Evolutionary conservation across 257 asterid species (phyloP), one percentile per base, ranked within the genome.

Genomic region (Solanum peruvianum): DNA sequence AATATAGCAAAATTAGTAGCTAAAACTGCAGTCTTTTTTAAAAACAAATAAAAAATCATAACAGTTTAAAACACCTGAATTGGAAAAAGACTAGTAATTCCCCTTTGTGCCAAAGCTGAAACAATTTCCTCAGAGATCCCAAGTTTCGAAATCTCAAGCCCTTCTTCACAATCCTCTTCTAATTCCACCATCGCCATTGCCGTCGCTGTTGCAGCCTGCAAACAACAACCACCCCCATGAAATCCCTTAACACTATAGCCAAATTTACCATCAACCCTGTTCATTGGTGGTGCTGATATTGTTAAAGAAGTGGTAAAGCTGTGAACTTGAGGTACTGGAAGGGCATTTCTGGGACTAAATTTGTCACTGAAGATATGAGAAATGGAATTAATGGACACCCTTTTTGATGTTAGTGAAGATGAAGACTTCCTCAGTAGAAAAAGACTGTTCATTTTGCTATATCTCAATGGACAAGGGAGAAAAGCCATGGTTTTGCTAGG

Each of bases 71-170:
- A 16, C 87, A 97, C 99, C 99, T 97, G 99, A 90, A 97, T 95
- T 18, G 98, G 99, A 83, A 97, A 97, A 87, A 97, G 98, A 11
- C 82, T 73, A 56, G 92, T 85, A 84, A 97, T 97, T 18, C 98
- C 98, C 92, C 78, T 95, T 64, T 41, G 27, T 20, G 93, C 92
- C 92, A 95, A 93, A 49, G 98, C 90, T 11, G 92, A 87, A 6
- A 93, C 94, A 85, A 97, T 93, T 84, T 93, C 94, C 37, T 91
- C 89, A 3, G 96, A 86, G 87, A 97, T 94, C 81, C 97, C 98
- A 42, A 97, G 98, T 85, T 94, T 94, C 1, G 98, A 86, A 27
- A 97, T 94, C 90, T 95, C 98, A n/a, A 97, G 96, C 52, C 99
- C 98, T 88, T 77, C 92, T 75, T 4, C 93, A 85, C 82, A 85